Conservation (phyloP, 2,329 filamentous ascomycete species). For the Ascocoryne sarcoides region DNA sequence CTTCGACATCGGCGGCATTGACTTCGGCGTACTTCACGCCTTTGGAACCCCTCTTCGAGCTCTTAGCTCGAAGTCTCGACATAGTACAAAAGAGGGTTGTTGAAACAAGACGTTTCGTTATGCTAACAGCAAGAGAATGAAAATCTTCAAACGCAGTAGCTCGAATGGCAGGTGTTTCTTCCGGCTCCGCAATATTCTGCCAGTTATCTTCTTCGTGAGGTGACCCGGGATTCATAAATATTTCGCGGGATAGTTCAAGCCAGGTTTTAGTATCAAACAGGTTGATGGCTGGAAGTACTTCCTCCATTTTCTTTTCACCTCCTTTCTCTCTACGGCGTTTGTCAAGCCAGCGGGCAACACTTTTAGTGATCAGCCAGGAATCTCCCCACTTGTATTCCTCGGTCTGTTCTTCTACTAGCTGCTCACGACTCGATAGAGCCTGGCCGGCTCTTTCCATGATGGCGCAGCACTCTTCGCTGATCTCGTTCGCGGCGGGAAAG, state of each 20-base stretch:
- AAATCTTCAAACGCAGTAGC: slow-evolving; percentile 72
- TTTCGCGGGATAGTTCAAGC: slow-evolving; percentile 51
- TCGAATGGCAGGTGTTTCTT: slow-evolving; percentile 58
- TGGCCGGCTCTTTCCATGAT: slow-evolving; percentile 63
- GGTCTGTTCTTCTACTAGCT: slow-evolving; percentile 48
- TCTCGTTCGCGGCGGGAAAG: slow-evolving; percentile 63
- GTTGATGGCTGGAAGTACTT: slow-evolving; percentile 39
- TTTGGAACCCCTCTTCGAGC: slow-evolving; percentile 22
- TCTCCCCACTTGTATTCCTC: slow-evolving; percentile 55
- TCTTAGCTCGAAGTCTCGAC: slow-evolving; percentile 50
- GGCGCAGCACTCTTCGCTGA: slow-evolving; percentile 55
- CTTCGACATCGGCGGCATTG: slow-evolving; percentile 34
- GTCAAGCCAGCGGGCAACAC: slow-evolving; percentile 16
- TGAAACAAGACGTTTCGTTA: slow-evolving; percentile 64
- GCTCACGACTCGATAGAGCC: slow-evolving; percentile 54
- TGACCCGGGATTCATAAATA: slow-evolving; percentile 67
- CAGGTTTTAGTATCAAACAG: slow-evolving; percentile 53
- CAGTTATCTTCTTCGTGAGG: slow-evolving; percentile 56
- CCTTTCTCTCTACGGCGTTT: slow-evolving; percentile 12
- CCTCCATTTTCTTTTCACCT: slow-evolving; percentile 22
- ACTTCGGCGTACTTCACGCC: slow-evolving; percentile 25
- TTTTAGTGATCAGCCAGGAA: slow-evolving; percentile 53
- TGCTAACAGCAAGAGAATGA: slow-evolving; percentile 53
- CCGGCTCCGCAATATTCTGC: slow-evolving; percentile 44
- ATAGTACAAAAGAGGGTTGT: slow-evolving; percentile 61